Base-by-base conservation (phyloP, 805 yeast species). In the Candida oleophila region DNA sequence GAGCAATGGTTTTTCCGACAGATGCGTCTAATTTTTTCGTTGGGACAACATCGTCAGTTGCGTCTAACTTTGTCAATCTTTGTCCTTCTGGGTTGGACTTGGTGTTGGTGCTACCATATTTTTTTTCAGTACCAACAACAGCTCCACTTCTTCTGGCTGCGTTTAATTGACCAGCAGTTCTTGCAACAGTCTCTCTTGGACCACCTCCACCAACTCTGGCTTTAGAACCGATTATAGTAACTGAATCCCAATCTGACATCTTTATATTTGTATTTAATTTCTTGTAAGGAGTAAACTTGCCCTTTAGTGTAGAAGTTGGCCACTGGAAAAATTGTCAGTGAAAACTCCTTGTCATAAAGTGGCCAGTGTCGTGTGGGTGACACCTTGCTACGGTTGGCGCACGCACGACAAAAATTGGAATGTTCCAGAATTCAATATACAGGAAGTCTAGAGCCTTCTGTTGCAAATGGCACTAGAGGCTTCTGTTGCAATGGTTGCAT, bases 91-190 rank as follows among this genome's bases (percentile, higher is more conserved):
- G 85, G 56, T 87, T 84, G 47, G 82, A 74, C 55, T 71, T 76
- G 45, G 73, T 65, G 69, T 86, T 88, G 57, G 76, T 56, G 28
- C 70, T 55, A 44, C 86, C 86, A 69, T 87, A 94, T 71, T 92
- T 94, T 82, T 92, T 92, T 67, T 92, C 99, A 38, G 91, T 91
- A 38, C 95, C 82, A 34, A 94, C 78, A 45, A 94, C 92, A 45
- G 82, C 78, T 53, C 99, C 99, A 19, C 85, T 66, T 77, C 99
- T 85, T 76, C 96, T 85, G 45, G 99, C 99, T 22, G 89, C 96
- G 66, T 94, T 94, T 62, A 94, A 76, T 60, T 85, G 87, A 40
- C 85, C 80, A 45, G 78, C 74, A 11, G 92, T 76, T 64, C 84
- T 85, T 41, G 96, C 95, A 36, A 91, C 96, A 33, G 75, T 77